These are phyloP conservation scores for Aspergillus leporis DNA, from an alignment of 495 filamentous ascomycete genomes.

Conservation along the genomic window DNA sequence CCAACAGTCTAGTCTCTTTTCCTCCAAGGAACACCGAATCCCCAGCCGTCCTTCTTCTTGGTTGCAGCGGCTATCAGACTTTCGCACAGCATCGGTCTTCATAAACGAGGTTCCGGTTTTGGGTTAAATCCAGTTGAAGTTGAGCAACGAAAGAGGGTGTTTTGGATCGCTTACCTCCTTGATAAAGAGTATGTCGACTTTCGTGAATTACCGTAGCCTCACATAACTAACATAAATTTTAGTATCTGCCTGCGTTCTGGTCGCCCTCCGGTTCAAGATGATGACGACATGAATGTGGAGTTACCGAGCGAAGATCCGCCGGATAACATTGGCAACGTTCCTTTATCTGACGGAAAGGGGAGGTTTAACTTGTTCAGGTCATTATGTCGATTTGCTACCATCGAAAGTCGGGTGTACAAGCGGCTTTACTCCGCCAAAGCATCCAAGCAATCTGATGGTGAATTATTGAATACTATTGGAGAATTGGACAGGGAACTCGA, in stretches of 20 bases:
- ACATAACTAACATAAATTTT: slow-evolving; percentile 18
- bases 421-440: slow-evolving; percentile 91
- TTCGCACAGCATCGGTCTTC: slow-evolving; percentile 91
- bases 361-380: slow-evolving; percentile 93
- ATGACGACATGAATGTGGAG: slow-evolving; percentile 98
- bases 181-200: slow-evolving; percentile 73
- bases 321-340: slow-evolving; percentile 92
- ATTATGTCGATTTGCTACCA: slow-evolving; percentile 87
- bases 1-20: slow-evolving; percentile 68
- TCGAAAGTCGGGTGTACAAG: slow-evolving; percentile 93
- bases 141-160: slow-evolving; percentile 94
- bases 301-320: slow-evolving; percentile 86
- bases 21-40: slow-evolving; percentile 94
- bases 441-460: slow-evolving; percentile 87
- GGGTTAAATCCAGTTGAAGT: slow-evolving; percentile 87
- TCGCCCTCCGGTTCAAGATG: slow-evolving; percentile 90
- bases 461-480: slow-evolving; percentile 92
- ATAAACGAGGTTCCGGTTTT: slow-evolving; percentile 89
- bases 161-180: slow-evolving; percentile 96
- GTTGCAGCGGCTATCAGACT: slow-evolving; percentile 91
- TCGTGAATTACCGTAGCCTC: not conserved
- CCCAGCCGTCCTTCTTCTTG: slow-evolving; percentile 90
- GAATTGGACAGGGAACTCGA: slow-evolving; percentile 92
- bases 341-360: slow-evolving; percentile 82
- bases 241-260: slow-evolving; percentile 88